Conservation (phyloP, 2,329 filamentous ascomycete species). For the Amauroascus verrucosus region DNA sequence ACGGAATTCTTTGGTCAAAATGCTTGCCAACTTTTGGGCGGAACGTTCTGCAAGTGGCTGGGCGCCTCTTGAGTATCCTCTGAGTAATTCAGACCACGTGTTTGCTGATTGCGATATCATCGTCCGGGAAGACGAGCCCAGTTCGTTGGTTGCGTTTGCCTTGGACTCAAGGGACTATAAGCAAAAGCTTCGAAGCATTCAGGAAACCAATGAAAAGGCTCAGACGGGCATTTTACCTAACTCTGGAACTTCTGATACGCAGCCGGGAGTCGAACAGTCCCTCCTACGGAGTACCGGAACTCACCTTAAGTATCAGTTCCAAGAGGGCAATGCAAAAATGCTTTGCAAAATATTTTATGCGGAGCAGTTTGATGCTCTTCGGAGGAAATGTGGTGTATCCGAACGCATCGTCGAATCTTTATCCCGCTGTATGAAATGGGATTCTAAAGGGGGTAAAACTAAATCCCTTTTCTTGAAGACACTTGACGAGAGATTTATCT, state of each 20-base stretch:
- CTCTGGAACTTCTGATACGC: constrained; percentile 41
- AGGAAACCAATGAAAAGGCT: constrained; percentile 28
- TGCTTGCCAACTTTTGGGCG: constrained; percentile 96
- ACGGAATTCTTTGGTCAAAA: constrained; percentile 85
- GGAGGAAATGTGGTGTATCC: constrained; percentile 82
- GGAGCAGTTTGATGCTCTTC: constrained; percentile 90
- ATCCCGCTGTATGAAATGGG: constrained; percentile 93
- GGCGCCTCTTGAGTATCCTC: constrained; percentile 83
- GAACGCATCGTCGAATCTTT: constrained; percentile 92
- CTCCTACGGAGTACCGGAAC: constrained; percentile 76
- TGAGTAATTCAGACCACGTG: constrained; percentile 80
- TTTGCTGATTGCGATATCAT: constrained; percentile 97
- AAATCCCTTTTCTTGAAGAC: constrained; percentile 97
- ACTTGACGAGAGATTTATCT: constrained; percentile 81
- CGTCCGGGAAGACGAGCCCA: constrained; percentile 92
- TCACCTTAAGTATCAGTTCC: constrained; percentile 92
- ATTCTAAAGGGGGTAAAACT: constrained; percentile 94
- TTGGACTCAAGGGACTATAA: constrained; percentile 81
- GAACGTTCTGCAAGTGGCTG: constrained; percentile 93
- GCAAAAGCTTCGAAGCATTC: constrained; percentile 53
- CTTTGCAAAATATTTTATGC: constrained; percentile 98
- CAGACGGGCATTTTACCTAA: constrained; percentile 21
- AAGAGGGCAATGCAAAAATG: constrained; percentile 86
- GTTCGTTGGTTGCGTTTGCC: constrained; percentile 87
- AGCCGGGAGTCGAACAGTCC: constrained; percentile 73